phyloP scores from a whole-genome alignment of 208 protist genomes.

The Crithidia bombi region DNA sequence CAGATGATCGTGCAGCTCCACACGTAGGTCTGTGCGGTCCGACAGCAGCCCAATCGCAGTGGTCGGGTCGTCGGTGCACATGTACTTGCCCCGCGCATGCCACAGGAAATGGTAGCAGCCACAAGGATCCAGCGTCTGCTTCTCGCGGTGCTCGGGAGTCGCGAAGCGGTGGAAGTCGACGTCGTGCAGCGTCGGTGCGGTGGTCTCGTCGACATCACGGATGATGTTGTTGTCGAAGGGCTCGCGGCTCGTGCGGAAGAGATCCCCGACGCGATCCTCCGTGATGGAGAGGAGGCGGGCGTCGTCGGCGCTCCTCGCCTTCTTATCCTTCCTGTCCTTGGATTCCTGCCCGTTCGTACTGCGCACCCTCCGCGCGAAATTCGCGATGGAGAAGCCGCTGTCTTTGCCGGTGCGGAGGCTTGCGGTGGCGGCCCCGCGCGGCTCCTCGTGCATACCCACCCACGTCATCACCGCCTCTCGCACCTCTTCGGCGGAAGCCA shows the following conservation, averaged over 20 bases:
- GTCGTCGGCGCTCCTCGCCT: no score
- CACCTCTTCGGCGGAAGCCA: slow-evolving; percentile 12
- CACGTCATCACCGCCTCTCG: slow-evolving; percentile 26
- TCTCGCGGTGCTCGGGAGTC: slow-evolving; percentile 26
- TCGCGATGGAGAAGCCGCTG: slow-evolving; percentile 1
- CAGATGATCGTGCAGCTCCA: slow-evolving; percentile 44
- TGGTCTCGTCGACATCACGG: not conserved
- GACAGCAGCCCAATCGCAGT: slow-evolving; percentile 34
- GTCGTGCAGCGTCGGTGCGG: slow-evolving; percentile 12
- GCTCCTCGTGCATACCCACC: slow-evolving; percentile 22
- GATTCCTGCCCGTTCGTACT: not conserved
- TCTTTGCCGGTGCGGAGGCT: not conserved
- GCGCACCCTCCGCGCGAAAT: slow-evolving; percentile 1
- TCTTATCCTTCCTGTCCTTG: slow-evolving; percentile 1
- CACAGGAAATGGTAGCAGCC: slow-evolving; percentile 50
- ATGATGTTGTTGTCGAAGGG: slow-evolving; percentile 47
- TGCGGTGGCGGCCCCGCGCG: not conserved
- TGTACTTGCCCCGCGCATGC: slow-evolving; percentile 32
- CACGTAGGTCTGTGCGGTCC: slow-evolving; percentile 34
- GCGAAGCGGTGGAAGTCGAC: slow-evolving; percentile 21
- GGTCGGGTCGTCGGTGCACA: slow-evolving; percentile 30
- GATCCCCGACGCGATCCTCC: slow-evolving; percentile 23
- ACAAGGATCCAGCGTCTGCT: slow-evolving; percentile 36
- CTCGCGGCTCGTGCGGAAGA: slow-evolving; percentile 42
- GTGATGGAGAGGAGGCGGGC: not conserved